phyloP scores from a whole-genome alignment of 2,329 filamentous ascomycete species.

The Metarhizium sp. region DNA sequence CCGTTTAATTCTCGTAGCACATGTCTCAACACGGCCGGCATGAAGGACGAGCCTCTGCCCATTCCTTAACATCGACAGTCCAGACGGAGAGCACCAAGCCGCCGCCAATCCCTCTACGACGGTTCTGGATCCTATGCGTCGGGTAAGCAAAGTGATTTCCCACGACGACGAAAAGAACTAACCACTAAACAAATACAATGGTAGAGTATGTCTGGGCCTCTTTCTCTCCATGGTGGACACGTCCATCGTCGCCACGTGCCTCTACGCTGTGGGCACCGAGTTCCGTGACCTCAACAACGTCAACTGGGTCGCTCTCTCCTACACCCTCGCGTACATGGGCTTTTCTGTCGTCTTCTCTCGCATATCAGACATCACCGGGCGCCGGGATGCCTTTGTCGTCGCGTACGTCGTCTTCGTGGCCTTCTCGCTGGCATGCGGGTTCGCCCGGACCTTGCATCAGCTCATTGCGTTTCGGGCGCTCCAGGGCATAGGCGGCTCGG shows the following conservation, averaged over 20 bases:
- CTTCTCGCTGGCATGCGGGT: conserved; percentile 47
- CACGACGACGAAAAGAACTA: neutral
- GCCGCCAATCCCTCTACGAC: neutral
- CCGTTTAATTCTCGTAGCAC: neutral
- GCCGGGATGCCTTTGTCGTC: conserved; percentile 38
- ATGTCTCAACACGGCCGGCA: neutral
- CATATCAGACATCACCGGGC: conserved; percentile 43
- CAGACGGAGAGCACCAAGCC: neutral
- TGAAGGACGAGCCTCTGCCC: neutral
- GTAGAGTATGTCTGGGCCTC: conserved; percentile 40
- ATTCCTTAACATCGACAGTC: neutral
- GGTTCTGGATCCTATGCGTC: neutral
- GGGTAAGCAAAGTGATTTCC: neutral
- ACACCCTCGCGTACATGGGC: conserved; percentile 47
- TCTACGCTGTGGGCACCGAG: conserved; percentile 45
- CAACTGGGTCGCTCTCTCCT: conserved; percentile 47
- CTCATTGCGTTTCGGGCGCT: conserved; percentile 39
- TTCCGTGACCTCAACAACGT: conserved; percentile 34
- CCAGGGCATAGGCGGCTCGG: conserved; percentile 41
- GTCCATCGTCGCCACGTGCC: conserved; percentile 49
- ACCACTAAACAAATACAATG: neutral
- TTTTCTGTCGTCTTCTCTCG: conserved; percentile 47
- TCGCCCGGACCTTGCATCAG: conserved; percentile 23
- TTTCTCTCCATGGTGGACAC: conserved; percentile 51
- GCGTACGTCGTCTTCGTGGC: conserved; percentile 44